Base-by-base conservation (phyloP, 768 basidiomycete genomes). In the Neoboletus subvelutipes region DNA sequence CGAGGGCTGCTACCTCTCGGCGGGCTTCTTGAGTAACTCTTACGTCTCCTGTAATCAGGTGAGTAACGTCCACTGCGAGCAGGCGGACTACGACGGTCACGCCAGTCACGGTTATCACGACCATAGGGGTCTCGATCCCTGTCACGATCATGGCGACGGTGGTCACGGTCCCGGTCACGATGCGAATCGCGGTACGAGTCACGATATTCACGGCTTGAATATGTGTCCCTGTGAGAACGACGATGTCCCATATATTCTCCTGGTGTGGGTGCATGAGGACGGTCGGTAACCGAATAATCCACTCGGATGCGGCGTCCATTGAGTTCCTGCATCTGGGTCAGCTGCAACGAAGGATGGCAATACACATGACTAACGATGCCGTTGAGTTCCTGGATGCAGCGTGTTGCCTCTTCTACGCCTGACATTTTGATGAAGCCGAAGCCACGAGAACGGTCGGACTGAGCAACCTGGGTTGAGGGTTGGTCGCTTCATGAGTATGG, bases 341-440 rank as follows among this genome's bases (percentile, higher is more conserved):
- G 49, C 29, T 57, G 13, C 4, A 29, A 48, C 4, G 24, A 52
- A 31, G 39, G 28, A 48, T 1, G 37, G 7, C 0, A 26, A 22
- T 29, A 40, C 17, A 17, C 0, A 6, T 20, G 18, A 82, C 91
- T 64, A 73, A 95, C 93, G 47, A 95, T 75, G 40, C 97, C 97
- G 69, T 98, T 98, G 47, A 98, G 78, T 67, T 92, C 90, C 58
- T 87, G 84, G 65, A 99, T 90, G 74, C 92, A 95, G 31, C 87
- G 78, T 28, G 84, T 78, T 10, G 96, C 96, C 60, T 97, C 96
- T 56, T 94, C 92, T n/a, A 87, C 83, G 37, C 80, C 81, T 15
- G 83, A 81, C 94, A 99, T 98, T 62, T 87, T 88, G 74, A 99
- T 95, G 71, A 99, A 99, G 42, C 96, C 96, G 63, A 99, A 99